Conservation (phyloP, 2,329 filamentous ascomycete genomes). For the Cryphonectria japonica region DNA sequence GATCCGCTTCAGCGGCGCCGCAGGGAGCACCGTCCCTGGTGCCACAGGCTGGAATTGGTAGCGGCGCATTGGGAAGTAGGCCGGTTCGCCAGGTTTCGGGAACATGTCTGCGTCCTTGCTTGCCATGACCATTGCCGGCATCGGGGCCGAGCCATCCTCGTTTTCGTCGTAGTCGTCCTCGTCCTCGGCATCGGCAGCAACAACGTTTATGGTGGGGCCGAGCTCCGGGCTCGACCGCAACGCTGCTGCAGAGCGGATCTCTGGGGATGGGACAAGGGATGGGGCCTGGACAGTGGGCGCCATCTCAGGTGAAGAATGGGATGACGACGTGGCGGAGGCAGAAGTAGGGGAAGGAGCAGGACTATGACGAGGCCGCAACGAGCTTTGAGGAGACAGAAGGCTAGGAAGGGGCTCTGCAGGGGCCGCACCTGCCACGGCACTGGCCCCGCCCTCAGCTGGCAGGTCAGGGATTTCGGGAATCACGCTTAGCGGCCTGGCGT, state of each 20-base stretch:
- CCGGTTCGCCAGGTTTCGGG: slow-evolving; percentile 35
- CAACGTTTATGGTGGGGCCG: slow-evolving; percentile 15
- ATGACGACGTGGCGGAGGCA: neutral
- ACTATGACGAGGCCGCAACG: slow-evolving; percentile 9
- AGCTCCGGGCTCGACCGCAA: neutral
- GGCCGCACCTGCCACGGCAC: slow-evolving; percentile 5
- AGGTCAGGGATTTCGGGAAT: slow-evolving; percentile 21
- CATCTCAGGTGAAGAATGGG: neutral
- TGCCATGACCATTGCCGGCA: neutral
- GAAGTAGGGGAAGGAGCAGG: neutral
- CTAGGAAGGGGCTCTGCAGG: slow-evolving; percentile 17
- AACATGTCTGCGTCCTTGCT: slow-evolving; percentile 26
- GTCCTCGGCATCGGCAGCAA: slow-evolving; percentile 16
- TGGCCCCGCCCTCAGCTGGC: slow-evolving; percentile 15
- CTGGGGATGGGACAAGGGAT: slow-evolving; percentile 7
- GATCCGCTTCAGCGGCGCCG: slow-evolving; percentile 45
- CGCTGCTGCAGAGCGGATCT: neutral
- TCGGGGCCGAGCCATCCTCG: neutral
- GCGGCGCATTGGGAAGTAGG: slow-evolving; percentile 36
- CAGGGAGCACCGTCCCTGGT: slow-evolving; percentile 45
- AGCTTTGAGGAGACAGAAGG: slow-evolving; percentile 9
- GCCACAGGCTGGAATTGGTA: slow-evolving; percentile 34
- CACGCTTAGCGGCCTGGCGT: slow-evolving; percentile 25
- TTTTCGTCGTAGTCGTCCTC: slow-evolving; percentile 12
- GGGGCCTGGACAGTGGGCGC: slow-evolving; percentile 7